A percentile compares a stretch with the other conserved stretches of the same genome.
phyloP scores from a whole-genome alignment of 1,139 yeast species.

The Suhomyces panamericanus region DNA sequence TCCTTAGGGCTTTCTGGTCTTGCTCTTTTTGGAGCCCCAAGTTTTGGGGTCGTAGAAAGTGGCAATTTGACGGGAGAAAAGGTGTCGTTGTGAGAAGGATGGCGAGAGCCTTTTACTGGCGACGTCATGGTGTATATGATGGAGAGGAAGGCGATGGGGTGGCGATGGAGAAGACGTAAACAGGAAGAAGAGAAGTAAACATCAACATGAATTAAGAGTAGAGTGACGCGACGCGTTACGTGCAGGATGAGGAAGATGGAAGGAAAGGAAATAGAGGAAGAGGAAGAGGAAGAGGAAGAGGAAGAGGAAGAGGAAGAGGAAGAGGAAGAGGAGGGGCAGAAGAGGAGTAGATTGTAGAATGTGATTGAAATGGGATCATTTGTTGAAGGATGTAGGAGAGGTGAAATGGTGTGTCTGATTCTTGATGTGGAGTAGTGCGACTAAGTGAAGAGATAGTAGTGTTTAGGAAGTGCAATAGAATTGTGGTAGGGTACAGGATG shows the following conservation, averaged over 20 bases:
- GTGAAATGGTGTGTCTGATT: no score
- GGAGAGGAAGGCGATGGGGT: neutral
- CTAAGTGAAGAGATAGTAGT: no score
- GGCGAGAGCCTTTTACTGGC: slow-evolving; percentile 5
- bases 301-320: neutral
- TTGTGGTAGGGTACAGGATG: no score
- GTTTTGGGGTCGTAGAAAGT: slow-evolving; percentile 6
- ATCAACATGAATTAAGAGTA: neutral
- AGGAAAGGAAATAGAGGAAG: no score
- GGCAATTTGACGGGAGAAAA: slow-evolving; percentile 22
- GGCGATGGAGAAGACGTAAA: neutral
- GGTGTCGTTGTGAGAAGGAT: slow-evolving; percentile 13
- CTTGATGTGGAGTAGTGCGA: no score
- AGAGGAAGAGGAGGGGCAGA: no score
- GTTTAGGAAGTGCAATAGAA: no score
- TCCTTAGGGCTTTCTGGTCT: slow-evolving; percentile 17
- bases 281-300: neutral
- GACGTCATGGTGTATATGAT: slow-evolving; percentile 6
- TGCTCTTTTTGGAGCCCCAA: slow-evolving; percentile 11
- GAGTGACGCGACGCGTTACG: neutral
- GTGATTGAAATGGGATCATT: no score
- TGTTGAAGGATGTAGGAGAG: no score
- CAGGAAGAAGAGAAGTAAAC: neutral
- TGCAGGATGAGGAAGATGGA: neutral
- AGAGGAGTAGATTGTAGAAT: no score